phyloP scores from a whole-genome alignment of 768 basidiomycete genomes.

The Paxillus rubicundulus region DNA sequence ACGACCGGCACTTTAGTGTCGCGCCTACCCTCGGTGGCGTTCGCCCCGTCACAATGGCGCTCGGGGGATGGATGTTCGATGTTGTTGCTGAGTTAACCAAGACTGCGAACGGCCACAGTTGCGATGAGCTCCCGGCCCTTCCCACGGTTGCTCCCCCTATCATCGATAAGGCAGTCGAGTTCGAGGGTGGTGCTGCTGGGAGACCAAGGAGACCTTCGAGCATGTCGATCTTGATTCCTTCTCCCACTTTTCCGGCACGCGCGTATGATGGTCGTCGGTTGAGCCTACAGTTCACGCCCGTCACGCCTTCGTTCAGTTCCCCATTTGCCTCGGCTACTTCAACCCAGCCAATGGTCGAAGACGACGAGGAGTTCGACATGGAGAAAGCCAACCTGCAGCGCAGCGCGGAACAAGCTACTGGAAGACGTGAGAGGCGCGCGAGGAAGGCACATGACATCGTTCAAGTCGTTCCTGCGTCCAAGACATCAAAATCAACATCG shows the following conservation, averaged over 20 bases:
- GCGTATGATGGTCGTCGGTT: conserved; percentile 29
- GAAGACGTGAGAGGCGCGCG: conserved; percentile 31
- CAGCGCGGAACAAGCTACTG: conserved; percentile 39
- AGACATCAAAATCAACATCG: background rate
- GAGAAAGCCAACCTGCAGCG: conserved; percentile 44
- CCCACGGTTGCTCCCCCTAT: conserved; percentile 16
- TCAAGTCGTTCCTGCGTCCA: conserved; percentile 5
- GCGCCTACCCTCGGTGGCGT: conserved; percentile 34
- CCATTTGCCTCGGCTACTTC: conserved; percentile 11
- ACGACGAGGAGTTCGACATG: conserved; percentile 41
- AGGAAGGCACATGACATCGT: conserved; percentile 8
- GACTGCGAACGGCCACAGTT: conserved; percentile 7
- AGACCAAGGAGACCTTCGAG: conserved; percentile 26
- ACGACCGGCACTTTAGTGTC: conserved; percentile 43
- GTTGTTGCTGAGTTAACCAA: conserved; percentile 65
- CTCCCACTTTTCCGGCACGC: conserved; percentile 28
- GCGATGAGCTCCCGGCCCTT: conserved; percentile 10
- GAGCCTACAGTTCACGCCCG: conserved; percentile 69
- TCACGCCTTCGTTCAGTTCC: conserved; percentile 41
- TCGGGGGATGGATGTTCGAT: conserved; percentile 86
- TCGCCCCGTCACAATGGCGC: conserved; percentile 48
- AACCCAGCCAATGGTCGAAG: conserved; percentile 26
- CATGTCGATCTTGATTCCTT: conserved; percentile 39
- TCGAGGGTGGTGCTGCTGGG: conserved; percentile 21
- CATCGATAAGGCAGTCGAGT: conserved; percentile 22